Conservation (phyloP, 495 filamentous ascomycete species). For the Aspergillus saccharolyticus region DNA sequence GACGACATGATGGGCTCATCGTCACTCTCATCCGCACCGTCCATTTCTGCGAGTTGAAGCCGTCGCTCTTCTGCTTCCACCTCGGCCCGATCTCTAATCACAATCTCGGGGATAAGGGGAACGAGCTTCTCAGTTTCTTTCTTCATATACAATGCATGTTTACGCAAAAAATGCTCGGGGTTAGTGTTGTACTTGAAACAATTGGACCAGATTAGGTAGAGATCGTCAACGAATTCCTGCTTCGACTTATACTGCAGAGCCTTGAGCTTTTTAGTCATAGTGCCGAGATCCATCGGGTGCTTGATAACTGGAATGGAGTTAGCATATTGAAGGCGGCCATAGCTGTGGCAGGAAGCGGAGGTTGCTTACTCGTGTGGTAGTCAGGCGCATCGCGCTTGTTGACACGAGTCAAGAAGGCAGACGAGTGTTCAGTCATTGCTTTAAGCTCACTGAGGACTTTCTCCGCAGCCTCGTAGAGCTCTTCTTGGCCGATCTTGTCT, state of each 20-base stretch:
- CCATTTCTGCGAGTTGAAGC: slow-evolving; percentile 68
- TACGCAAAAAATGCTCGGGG: slow-evolving; percentile 77
- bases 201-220: slow-evolving; percentile 94
- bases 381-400: slow-evolving; percentile 96
- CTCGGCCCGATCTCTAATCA: slow-evolving; percentile 83
- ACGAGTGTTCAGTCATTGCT: slow-evolving; percentile 92
- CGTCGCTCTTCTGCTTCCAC: slow-evolving; percentile 94
- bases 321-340: slow-evolving; percentile 11
- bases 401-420: slow-evolving; percentile 84
- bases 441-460: slow-evolving; percentile 95
- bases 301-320: slow-evolving; percentile 68
- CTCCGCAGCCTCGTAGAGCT: slow-evolving; percentile 93
- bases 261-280: slow-evolving; percentile 98
- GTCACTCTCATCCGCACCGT: slow-evolving; percentile 85
- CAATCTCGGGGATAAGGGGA: slow-evolving; percentile 88
- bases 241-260: slow-evolving; percentile 84
- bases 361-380: slow-evolving; percentile 73
- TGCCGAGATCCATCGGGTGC: slow-evolving; percentile 95
- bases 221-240: slow-evolving; percentile 85
- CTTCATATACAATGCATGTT: slow-evolving; percentile 92
- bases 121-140: slow-evolving; percentile 95
- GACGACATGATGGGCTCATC: slow-evolving; percentile 99
- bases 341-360: slow-evolving; percentile 1
- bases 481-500: slow-evolving; percentile 93
- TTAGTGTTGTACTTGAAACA: slow-evolving; percentile 94